Base-by-base conservation (phyloP, 2,329 filamentous ascomycete genomes). In the Fusarium praegraminearum region DNA sequence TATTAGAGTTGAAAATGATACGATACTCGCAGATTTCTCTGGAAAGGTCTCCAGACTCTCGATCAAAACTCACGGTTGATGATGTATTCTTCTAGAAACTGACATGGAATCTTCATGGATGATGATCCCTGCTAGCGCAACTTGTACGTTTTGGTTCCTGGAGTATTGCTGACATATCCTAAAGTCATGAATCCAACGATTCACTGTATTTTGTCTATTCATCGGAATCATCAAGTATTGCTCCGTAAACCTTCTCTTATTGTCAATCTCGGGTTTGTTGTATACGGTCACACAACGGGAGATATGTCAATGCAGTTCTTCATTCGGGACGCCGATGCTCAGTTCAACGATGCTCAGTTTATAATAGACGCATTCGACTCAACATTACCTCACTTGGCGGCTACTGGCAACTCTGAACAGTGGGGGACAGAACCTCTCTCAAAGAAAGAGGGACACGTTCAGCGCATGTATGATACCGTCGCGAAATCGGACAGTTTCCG, bases 351-450 rank as follows among this genome's bases (percentile, higher is more conserved):
- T 64, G 68, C 69, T 54, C 57, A 72, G 33, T 77, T 77, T 72
- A 75, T 79, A 43, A 57, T 75, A 32, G 69, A 71, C 28, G 76
- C 75, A 47, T 77, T 78, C 67, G 72, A 77, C 62, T 77, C 74
- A 12, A 73, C 70, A 11, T 47, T 79, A 38, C 70, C 74, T 47
- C 68, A 75, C 55, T 72, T 79, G 46, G 65, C 50, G 38, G 70
- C 72, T 15, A 59, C 72, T 20, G 77, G 73, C 35, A 77, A 72
- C 47, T 68, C 59, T 49, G 71, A 50, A n/a, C 76, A 76, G 72
- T 78, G 77, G 75, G 75, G 75, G 10, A 49, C 62, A 20, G 50
- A 67, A 60, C 76, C 63, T 22, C 74, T 77, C 40, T 75, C 73
- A 7, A 56, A 57, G 11, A 72, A 67, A 35, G 47, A 74, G 26